phyloP scores from a whole-genome alignment of 306 rosid species.

The Cicer chorassanicum region DNA sequence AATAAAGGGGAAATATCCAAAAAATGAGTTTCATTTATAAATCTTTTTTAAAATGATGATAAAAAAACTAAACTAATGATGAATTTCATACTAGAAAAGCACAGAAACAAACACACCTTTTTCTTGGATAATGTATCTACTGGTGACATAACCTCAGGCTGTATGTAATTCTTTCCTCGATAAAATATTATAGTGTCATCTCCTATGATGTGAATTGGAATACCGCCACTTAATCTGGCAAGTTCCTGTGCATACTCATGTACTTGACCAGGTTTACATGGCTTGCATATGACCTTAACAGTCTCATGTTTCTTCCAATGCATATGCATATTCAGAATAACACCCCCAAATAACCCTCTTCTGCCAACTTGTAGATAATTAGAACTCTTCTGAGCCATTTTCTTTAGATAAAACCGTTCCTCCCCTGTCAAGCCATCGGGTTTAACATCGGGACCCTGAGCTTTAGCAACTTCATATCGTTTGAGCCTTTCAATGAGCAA shows the following conservation, averaged over 20 bases:
- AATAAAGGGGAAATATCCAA: neutral
- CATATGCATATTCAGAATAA: slow-evolving; percentile 96
- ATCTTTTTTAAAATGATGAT: neutral
- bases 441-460: slow-evolving; percentile 78
- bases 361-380: slow-evolving; percentile 90
- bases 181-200: slow-evolving; percentile 82
- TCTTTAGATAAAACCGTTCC: slow-evolving; percentile 83
- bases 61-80: neutral
- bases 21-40: neutral
- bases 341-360: slow-evolving; percentile 94
- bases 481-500: slow-evolving; percentile 80
- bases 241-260: slow-evolving; percentile 86
- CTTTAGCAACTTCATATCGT: slow-evolving; percentile 80
- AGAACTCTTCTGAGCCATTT: slow-evolving; percentile 91
- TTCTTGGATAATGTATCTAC: slow-evolving; percentile 85
- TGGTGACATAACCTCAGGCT: slow-evolving; percentile 89
- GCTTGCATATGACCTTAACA: slow-evolving; percentile 82
- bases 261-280: slow-evolving; percentile 84
- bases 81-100: slow-evolving; percentile 36
- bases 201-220: slow-evolving; percentile 82
- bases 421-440: slow-evolving; percentile 80
- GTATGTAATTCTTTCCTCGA: slow-evolving; percentile 83
- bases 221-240: slow-evolving; percentile 89
- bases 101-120: slow-evolving; percentile 64
- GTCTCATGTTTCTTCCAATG: slow-evolving; percentile 99